Conservation (phyloP, 2,329 filamentous ascomycete species). For the Calonectria honghensis region DNA sequence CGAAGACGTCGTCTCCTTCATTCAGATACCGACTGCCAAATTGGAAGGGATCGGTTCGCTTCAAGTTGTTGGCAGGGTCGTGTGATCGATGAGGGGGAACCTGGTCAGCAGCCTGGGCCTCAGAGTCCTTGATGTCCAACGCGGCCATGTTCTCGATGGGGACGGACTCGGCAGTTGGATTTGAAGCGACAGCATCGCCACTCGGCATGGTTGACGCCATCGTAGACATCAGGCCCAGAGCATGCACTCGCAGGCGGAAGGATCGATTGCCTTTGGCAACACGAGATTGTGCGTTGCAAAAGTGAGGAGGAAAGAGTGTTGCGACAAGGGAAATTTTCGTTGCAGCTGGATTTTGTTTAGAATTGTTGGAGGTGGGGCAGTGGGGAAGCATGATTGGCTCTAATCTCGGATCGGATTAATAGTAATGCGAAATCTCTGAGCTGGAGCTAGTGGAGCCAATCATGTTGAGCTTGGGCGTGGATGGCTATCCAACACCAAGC, state of each 20-base stretch:
- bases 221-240: constrained; percentile 45
- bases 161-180: constrained; percentile 45
- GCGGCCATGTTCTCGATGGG: constrained; percentile 52
- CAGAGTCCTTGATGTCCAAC: constrained; percentile 53
- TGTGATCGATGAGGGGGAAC: constrained; percentile 81
- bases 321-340: constrained; percentile 47
- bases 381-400: neutral
- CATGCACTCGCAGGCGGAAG: constrained; percentile 53
- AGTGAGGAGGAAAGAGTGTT: constrained; percentile 49
- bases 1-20: constrained; percentile 91
- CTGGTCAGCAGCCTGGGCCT: constrained; percentile 44
- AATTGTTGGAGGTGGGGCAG: constrained; percentile 42
- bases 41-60: constrained; percentile 93
- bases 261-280: constrained; percentile 45
- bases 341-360: constrained; percentile 51
- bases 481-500: constrained; percentile 44
- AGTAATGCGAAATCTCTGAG: constrained; percentile 27
- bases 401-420: constrained; percentile 25
- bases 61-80: constrained; percentile 83
- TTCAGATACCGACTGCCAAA: constrained; percentile 93
- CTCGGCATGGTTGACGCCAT: constrained; percentile 54
- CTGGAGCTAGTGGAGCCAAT: constrained; percentile 45
- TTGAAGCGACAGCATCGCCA: constrained; percentile 45
- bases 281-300: constrained; percentile 44
- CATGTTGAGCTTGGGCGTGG: constrained; percentile 32